phyloP scores from a whole-genome alignment of 352 stramenopile species.

The Pythium biforme region DNA sequence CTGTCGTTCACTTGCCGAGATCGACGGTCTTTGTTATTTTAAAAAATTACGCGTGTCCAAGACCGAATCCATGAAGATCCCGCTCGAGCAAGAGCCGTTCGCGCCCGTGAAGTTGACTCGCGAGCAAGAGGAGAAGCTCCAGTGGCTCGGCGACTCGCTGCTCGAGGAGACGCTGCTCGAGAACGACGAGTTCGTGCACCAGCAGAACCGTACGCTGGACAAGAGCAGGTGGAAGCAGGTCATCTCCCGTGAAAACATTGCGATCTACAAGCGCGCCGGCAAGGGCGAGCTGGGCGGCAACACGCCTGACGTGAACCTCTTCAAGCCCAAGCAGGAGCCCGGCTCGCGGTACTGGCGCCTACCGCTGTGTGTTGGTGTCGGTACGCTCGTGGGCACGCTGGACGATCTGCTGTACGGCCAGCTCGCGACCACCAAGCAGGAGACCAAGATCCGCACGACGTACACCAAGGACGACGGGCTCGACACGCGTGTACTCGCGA shows the following conservation, averaged over 20 bases:
- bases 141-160: constrained; percentile 15
- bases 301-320: constrained; percentile 23
- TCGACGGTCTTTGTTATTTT: neutral
- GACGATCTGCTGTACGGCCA: constrained; percentile 52
- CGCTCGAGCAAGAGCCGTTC: constrained; percentile 49
- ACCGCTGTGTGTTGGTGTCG: constrained; percentile 25
- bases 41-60: too few species aligned
- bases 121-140: constrained; percentile 8
- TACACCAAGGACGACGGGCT: constrained; percentile 36
- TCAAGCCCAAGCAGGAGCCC: constrained; percentile 20
- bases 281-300: neutral
- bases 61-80: constrained; percentile 43
- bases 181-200: constrained; percentile 12
- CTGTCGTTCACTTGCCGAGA: too few species aligned
- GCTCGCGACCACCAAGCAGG: constrained; percentile 40
- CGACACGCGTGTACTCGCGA: constrained; percentile 41
- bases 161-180: constrained; percentile 14
- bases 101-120: constrained; percentile 40
- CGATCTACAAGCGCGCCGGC: constrained; percentile 29
- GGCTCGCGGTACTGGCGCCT: constrained; percentile 34
- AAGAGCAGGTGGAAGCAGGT: constrained; percentile 14
- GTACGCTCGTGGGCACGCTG: constrained; percentile 39
- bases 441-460: constrained; percentile 39
- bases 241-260: constrained; percentile 36
- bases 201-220: constrained; percentile 5